These are phyloP conservation scores for Triticum urartu DNA, from an alignment of 176 grass and related monocot species.

Conservation along the genomic window DNA sequence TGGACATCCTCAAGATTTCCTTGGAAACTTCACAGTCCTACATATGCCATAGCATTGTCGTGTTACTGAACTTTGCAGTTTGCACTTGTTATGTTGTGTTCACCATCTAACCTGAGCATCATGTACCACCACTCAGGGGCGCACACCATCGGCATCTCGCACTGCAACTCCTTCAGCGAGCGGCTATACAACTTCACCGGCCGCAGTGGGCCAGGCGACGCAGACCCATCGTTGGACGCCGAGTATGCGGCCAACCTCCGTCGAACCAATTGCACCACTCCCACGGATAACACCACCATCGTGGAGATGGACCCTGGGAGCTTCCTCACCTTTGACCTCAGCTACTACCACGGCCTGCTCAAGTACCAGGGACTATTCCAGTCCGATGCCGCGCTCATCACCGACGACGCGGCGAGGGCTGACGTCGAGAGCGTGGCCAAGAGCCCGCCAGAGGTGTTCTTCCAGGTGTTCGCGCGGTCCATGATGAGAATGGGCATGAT, in stretches of 20 bases:
- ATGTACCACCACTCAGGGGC: slow-evolving; percentile 40
- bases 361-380: slow-evolving; percentile 72
- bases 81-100: no score
- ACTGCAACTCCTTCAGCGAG: slow-evolving; percentile 56
- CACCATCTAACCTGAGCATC: no score
- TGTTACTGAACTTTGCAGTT: no score
- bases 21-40: no score
- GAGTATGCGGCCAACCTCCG: slow-evolving; percentile 62
- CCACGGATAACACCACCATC: slow-evolving; percentile 58
- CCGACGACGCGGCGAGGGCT: slow-evolving; percentile 18
- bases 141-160: slow-evolving; percentile 82
- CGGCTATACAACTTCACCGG: slow-evolving; percentile 91
- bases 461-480: slow-evolving; percentile 59
- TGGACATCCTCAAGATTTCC: no score
- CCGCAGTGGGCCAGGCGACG: slow-evolving; percentile 22
- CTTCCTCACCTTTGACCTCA: slow-evolving; percentile 65
- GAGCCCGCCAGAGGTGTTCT: slow-evolving; percentile 43
- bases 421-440: slow-evolving; percentile 35
- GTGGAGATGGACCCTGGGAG: slow-evolving; percentile 90
- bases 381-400: slow-evolving; percentile 72
- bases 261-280: slow-evolving; percentile 44
- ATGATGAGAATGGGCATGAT: slow-evolving; percentile 72
- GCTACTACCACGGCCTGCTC: slow-evolving; percentile 72
- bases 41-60: no score
- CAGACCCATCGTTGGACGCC: slow-evolving; percentile 62